Base-by-base conservation (phyloP, 345 rosid species). In the Lepidium didymum region DNA sequence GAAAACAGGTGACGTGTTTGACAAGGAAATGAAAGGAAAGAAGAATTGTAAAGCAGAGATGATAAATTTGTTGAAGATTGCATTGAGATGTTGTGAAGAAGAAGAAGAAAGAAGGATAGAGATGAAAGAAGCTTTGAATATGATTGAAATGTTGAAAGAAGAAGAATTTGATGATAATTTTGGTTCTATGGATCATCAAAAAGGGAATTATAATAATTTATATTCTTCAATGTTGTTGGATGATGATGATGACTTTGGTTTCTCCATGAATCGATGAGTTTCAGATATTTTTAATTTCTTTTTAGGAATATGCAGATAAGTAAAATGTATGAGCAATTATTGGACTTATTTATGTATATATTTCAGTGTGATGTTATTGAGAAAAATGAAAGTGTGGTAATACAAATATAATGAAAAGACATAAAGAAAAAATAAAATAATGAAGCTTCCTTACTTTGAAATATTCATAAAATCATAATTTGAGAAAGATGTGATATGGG, bases 51-150 rank as follows among this genome's bases (percentile, higher is more conserved):
- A 87, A 70, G 74, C 84, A 0, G 85, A 84, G 14, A 82, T 87
- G 93, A 77, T 87, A 3, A 80, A 37, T 36, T 59, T 87, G 31
- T 74, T 89, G 80, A 89, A 85, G 74, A 77, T 89, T 10, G 96
- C 86, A 3, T 72, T 87, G 83, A 80, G 85, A 60, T 89, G 96
- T 58, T 87, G 91, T 2, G 89, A 84, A 59, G 87, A 84, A 59
- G 93, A 87, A 59, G 69, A 42, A 15, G 89, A 82, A 16, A 67
- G 73, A 14, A 80, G 92, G 54, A 46, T 78, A 9, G 86, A 74
- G 13, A 66, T 89, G 75, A 72, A 67, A 53, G 85, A 87, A 33
- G 87, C 74, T 10, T 62, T 72, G 13, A 80, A 82, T 14, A 73
- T 74, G 77, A 77, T 89, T 66, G 83, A 81, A 56, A 50, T 47